Evolutionary conservation across 2,329 filamentous ascomycete species (phyloP).

Genomic region (Orbilia quercus): DNA sequence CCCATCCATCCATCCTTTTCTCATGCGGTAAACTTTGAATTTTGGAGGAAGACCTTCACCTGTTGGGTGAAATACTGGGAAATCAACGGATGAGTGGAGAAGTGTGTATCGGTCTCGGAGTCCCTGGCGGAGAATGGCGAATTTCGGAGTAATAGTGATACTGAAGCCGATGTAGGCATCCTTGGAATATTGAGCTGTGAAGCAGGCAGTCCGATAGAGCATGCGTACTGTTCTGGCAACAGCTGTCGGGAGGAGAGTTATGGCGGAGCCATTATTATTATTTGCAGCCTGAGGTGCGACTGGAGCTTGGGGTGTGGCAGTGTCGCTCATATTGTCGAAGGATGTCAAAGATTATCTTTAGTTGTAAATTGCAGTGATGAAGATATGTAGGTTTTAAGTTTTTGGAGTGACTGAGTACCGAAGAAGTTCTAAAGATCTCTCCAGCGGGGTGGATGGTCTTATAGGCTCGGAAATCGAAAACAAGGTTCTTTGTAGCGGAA

Average conservation of each 20-base stretch:
- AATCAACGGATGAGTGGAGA: slow-evolving; percentile 45
- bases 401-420: no score
- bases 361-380: no score
- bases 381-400: no score
- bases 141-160: slow-evolving; percentile 42
- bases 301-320: slow-evolving; percentile 21
- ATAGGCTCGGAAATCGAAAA: no score
- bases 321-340: slow-evolving; percentile 28
- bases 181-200: slow-evolving; percentile 48
- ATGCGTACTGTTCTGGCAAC: slow-evolving; percentile 39
- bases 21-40: slow-evolving; percentile 54
- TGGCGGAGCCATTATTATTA: slow-evolving; percentile 12
- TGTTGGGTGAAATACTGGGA: slow-evolving; percentile 43
- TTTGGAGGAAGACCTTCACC: slow-evolving; percentile 36
- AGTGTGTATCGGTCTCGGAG: slow-evolving; percentile 44
- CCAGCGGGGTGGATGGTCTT: no score
- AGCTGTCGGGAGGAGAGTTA: slow-evolving; percentile 40
- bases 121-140: slow-evolving; percentile 41
- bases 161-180: slow-evolving; percentile 48
- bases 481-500: no score
- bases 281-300: slow-evolving; percentile 8
- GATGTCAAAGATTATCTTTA: neutral
- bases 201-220: slow-evolving; percentile 30
- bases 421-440: no score
- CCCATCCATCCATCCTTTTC: slow-evolving; percentile 55